phyloP scores from a whole-genome alignment of 208 protist genomes.

The Acanthamoeba lenticulata region DNA sequence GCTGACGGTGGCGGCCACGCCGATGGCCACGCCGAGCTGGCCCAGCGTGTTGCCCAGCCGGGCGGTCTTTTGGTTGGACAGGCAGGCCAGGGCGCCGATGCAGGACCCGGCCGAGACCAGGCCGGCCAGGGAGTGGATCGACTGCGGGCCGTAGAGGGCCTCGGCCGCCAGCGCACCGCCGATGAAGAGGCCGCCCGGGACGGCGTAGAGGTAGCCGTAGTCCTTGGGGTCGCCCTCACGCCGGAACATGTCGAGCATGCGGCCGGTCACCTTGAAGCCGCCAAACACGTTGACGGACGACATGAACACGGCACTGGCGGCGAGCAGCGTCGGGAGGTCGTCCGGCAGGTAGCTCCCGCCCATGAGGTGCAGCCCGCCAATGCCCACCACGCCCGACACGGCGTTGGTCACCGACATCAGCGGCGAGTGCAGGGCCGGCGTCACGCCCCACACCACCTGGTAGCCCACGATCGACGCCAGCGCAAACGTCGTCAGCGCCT shows the following conservation, averaged over 20 bases:
- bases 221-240: slow-evolving; percentile 76
- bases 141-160: background rate
- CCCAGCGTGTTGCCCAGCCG: slow-evolving; percentile 85
- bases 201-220: slow-evolving; percentile 80
- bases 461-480: slow-evolving; percentile 53
- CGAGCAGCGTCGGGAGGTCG: slow-evolving; percentile 80
- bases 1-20: slow-evolving; percentile 83
- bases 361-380: slow-evolving; percentile 82
- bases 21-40: slow-evolving; percentile 85
- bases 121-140: background rate
- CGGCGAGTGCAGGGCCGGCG: slow-evolving; percentile 92
- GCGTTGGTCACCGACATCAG: slow-evolving; percentile 95
- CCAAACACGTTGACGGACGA: slow-evolving; percentile 92
- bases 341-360: slow-evolving; percentile 78
- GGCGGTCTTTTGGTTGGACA: slow-evolving; percentile 83
- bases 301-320: slow-evolving; percentile 85
- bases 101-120: slow-evolving; percentile 11
- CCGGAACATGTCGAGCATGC: slow-evolving; percentile 69
- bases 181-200: slow-evolving; percentile 80
- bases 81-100: slow-evolving; percentile 57
- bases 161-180: slow-evolving; percentile 68
- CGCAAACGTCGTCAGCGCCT: slow-evolving; percentile 13
- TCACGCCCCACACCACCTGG: slow-evolving; percentile 89
- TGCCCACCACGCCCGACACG: slow-evolving; percentile 89
- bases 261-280: slow-evolving; percentile 87